Evolutionary conservation across 2,329 filamentous ascomycete genomes (phyloP).

Genomic region (Diaporthe ilicicola): DNA sequence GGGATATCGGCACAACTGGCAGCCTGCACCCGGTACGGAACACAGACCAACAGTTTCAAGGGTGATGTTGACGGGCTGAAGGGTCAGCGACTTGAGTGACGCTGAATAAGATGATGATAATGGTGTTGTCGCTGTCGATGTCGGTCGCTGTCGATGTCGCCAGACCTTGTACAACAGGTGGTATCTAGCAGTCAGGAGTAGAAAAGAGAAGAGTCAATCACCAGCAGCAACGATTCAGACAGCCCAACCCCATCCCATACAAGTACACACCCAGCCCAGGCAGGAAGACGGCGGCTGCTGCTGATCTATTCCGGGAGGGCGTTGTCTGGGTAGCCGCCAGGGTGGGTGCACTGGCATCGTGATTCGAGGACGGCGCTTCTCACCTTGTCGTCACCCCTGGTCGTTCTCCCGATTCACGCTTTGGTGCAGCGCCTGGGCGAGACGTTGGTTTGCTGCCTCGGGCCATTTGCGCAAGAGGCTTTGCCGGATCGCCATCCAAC

Average conservation of each 20-base stretch:
- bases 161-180: not conserved
- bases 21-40: not conserved
- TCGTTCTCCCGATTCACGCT: not conserved
- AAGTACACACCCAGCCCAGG: not conserved
- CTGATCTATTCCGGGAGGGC: slow-evolving; percentile 16
- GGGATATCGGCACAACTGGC: not conserved
- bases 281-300: not conserved
- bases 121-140: not conserved
- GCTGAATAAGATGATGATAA: not conserved
- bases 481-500: not conserved
- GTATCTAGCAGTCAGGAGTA: not conserved
- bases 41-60: not conserved
- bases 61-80: not conserved
- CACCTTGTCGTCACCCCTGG: not conserved
- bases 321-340: slow-evolving; percentile 30
- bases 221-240: not conserved
- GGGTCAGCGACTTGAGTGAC: not conserved
- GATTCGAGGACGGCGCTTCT: slow-evolving; percentile 30
- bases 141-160: not conserved
- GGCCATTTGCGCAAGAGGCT: not conserved
- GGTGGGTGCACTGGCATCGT: slow-evolving; percentile 25
- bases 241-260: not conserved
- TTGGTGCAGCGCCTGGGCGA: not conserved
- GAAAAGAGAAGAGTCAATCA: slow-evolving; percentile 3
- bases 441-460: not conserved